These are phyloP conservation scores for Drosera spatulata DNA, from an alignment of 179 eudicot species.

Conservation along the genomic window DNA sequence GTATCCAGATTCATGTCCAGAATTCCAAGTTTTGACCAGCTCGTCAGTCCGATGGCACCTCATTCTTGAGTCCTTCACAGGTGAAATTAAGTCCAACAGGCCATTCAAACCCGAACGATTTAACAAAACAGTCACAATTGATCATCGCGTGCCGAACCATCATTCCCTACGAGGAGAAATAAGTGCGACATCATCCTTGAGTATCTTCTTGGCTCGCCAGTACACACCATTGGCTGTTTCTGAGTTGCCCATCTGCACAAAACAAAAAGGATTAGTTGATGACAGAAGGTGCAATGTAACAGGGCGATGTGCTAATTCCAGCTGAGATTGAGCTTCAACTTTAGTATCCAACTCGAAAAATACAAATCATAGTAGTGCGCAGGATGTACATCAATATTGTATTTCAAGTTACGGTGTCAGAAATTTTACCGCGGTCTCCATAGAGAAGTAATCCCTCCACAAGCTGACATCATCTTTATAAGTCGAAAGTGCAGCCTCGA, in stretches of 20 bases:
- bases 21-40: too few species aligned
- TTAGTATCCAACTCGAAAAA: neutral
- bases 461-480: conserved; percentile 53
- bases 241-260: conserved; percentile 68
- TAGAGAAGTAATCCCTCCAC: conserved; percentile 58
- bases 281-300: neutral
- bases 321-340: neutral
- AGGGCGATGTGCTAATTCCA: neutral
- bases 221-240: conserved; percentile 61
- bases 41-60: too few species aligned
- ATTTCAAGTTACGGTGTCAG: neutral
- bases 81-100: too few species aligned
- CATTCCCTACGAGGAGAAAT: conserved; percentile 5
- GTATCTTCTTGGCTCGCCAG: conserved; percentile 74
- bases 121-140: too few species aligned
- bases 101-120: too few species aligned
- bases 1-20: too few species aligned
- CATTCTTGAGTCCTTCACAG: too few species aligned
- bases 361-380: neutral
- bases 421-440: conserved; percentile 52
- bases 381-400: neutral
- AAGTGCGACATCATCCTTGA: conserved; percentile 36
- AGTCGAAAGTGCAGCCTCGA: conserved; percentile 64
- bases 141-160: neutral
- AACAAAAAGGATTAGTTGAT: neutral